Percentiles rank a stretch among this genome's conserved stretches.
phyloP scores from a whole-genome alignment of 345 rosid species.

The Fremontodendron californicum region DNA sequence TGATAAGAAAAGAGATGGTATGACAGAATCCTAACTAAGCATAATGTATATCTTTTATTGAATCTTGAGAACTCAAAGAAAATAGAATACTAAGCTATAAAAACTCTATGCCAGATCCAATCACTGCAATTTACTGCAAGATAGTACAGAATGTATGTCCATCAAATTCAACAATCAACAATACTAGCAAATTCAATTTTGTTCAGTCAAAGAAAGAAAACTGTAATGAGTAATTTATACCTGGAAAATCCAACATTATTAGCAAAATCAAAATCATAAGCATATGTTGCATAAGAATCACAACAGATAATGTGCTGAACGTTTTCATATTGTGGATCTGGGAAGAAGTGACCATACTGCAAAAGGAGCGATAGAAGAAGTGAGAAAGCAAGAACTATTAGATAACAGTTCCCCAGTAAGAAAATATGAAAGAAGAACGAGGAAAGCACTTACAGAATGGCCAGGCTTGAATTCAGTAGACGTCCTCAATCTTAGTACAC shows the following conservation, averaged over 20 bases:
- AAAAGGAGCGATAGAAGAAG: constrained; percentile 19
- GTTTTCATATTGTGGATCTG: constrained; percentile 95
- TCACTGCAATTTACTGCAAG: background rate
- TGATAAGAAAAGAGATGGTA: background rate
- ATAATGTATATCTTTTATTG: background rate
- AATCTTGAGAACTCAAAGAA: background rate
- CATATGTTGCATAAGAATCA: constrained; percentile 92
- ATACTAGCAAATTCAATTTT: background rate
- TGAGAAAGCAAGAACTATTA: background rate
- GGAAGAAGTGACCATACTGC: constrained; percentile 98
- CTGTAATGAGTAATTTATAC: constrained; percentile 28
- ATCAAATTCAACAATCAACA: background rate
- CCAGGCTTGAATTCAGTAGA: constrained; percentile 91
- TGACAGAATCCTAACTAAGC: background rate
- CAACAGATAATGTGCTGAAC: constrained; percentile 97
- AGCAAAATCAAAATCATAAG: constrained; percentile 88
- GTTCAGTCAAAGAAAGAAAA: constrained; percentile 7
- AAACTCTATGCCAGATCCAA: background rate
- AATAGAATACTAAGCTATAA: background rate
- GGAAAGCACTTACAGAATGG: constrained; percentile 60
- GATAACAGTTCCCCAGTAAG: background rate
- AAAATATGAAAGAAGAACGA: background rate
- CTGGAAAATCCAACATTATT: constrained; percentile 80
- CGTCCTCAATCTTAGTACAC: constrained; percentile 83
- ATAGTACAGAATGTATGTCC: background rate